Base-by-base conservation (phyloP, 2,329 filamentous ascomycete species). In the Neofusicoccum cordaticola region DNA sequence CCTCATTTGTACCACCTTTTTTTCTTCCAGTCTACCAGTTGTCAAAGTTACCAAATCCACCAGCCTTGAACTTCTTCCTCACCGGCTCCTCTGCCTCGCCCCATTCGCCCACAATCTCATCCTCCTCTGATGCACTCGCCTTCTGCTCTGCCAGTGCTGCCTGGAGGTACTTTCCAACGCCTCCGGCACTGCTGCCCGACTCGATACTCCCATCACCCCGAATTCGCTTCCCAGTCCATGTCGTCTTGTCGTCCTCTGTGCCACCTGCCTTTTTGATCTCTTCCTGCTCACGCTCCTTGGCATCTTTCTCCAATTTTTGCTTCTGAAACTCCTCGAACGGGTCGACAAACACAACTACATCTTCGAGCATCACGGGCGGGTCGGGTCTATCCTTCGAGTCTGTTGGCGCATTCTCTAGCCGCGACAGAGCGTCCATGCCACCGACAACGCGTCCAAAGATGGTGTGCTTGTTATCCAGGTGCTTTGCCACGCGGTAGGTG, bases 401-500 rank as follows among this genome's bases (percentile, higher is more conserved):
- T 0, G 89, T 81, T 0, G 95, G 95, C 15, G 89, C 86, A 11
- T 85, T 85, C 78, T 99, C 95, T 79, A 99, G 87, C 65, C 86
- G 86, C 67, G 85, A 83, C 13, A 99, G 81, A 0, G 89, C 86
- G 50, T 90, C 87, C 63, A 88, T 72, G 0, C 90, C 94, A 34
- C 90, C 91, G 1, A 96, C 90, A 0, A 98, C 87, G 42, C 88
- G 87, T 2, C 90, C 95, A 72, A 99, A 99, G 45, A 99, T 91
- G n/a, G 95, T 98, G 78, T 99, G 95, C 74, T 99, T 99, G 66
- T 89, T 86, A 77, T 99, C 92, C 0, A 99, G 85, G 79, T 99
- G 95, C 68, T 90, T 88, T 0, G 89, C 87, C 0, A 90, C 83
- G 58, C 92, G 89, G 77, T 99, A 99, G 0, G 90, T 91, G 73